A percentile compares a stretch with the other conserved stretches of the same genome.
Evolutionary conservation across 441 rosid species (phyloP).

Genomic region (Isatis lusitanica): DNA sequence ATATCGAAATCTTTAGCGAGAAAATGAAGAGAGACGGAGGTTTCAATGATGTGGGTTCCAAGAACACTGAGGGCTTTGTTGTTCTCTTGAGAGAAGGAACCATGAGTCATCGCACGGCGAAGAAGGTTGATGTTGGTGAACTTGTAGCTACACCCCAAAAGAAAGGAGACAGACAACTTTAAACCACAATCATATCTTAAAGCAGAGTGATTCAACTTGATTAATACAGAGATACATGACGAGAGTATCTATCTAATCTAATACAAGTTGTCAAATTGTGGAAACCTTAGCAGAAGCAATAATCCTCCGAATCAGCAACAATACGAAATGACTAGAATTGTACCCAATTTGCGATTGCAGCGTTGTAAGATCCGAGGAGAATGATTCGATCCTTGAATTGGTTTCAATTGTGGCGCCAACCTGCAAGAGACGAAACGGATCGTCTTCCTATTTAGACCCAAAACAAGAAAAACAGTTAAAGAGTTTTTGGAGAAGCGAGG

Average conservation of each 20-base stretch:
- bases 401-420: slow-evolving; percentile 20
- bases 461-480: not conserved
- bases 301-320: not conserved
- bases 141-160: slow-evolving; percentile 40
- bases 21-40: slow-evolving; percentile 44
- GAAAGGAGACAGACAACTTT: not conserved
- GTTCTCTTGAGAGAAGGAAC: slow-evolving; percentile 71
- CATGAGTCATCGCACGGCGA: slow-evolving; percentile 71
- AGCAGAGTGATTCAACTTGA: not conserved
- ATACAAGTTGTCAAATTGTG: not conserved
- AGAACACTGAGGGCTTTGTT: slow-evolving; percentile 62
- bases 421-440: slow-evolving; percentile 28
- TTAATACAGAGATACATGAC: not conserved
- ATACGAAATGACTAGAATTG: not conserved
- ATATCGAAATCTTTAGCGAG: slow-evolving; percentile 50
- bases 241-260: not conserved
- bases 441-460: not conserved
- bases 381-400: slow-evolving; percentile 23
- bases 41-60: slow-evolving; percentile 52
- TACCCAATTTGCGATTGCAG: slow-evolving; percentile 58
- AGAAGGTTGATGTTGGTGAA: slow-evolving; percentile 52
- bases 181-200: too few relatives aligned
- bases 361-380: slow-evolving; percentile 47
- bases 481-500: slow-evolving; percentile 28
- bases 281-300: not conserved